Evolutionary conservation across 768 basidiomycete genomes (phyloP).

Genomic region (Kwoniella botswanensis): DNA sequence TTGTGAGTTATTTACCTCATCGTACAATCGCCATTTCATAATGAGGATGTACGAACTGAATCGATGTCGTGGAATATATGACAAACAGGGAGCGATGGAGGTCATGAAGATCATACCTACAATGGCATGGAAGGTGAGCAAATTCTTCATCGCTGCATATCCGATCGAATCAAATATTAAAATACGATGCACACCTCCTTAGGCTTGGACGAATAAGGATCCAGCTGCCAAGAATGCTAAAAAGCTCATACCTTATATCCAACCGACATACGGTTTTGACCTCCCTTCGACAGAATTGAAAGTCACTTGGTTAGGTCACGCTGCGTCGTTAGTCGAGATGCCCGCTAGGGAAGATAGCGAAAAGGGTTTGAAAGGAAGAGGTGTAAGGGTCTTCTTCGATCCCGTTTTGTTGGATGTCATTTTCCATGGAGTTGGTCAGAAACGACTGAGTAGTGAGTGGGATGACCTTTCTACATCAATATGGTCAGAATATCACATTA

Average conservation of each 20-base stretch:
- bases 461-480: too few relatives aligned
- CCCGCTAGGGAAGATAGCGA: conserved; percentile 2
- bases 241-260: conserved; percentile 33
- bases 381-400: conserved; percentile 57
- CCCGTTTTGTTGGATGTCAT: conserved; percentile 56
- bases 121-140: conserved; percentile 15
- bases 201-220: conserved; percentile 14
- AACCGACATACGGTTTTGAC: conserved; percentile 33
- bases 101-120: not conserved
- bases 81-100: not conserved
- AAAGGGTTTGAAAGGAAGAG: conserved; percentile 28
- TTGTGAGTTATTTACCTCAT: conserved; percentile 20
- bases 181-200: not conserved
- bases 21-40: not conserved
- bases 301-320: conserved; percentile 56
- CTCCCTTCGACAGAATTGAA: conserved; percentile 29
- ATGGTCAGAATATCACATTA: not conserved
- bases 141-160: not conserved
- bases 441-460: conserved; percentile 36
- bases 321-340: conserved; percentile 58
- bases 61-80: not conserved
- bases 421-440: conserved; percentile 45
- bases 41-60: not conserved
- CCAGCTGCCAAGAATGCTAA: conserved; percentile 20
- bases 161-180: not conserved